Percentiles rank a stretch among this genome's conserved stretches.
These are phyloP conservation scores for Porodaedalea pini DNA, from an alignment of 1,284 basidiomycete genomes.

Conservation along the genomic window DNA sequence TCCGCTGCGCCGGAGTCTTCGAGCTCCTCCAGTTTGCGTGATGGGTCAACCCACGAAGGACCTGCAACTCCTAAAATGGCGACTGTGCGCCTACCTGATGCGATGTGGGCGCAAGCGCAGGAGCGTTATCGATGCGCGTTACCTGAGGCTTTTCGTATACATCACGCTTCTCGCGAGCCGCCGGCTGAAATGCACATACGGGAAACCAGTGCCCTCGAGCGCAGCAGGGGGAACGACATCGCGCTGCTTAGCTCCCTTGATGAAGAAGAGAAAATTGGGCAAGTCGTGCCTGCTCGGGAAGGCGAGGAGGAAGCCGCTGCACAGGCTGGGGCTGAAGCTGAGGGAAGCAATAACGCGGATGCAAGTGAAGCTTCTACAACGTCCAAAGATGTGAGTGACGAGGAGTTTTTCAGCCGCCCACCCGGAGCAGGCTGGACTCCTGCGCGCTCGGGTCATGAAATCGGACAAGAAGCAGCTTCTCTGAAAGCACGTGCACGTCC, in stretches of 20 bases:
- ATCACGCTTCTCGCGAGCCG: slow-evolving; percentile 2
- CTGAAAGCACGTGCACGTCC: neutral
- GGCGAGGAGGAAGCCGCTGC: too few species aligned
- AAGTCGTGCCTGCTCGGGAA: neutral
- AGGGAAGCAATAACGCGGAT: neutral
- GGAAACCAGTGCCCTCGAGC: slow-evolving; percentile 9
- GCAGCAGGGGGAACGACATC: slow-evolving; percentile 1
- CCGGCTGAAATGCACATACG: slow-evolving; percentile 13
- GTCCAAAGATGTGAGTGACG: slow-evolving; percentile 6
- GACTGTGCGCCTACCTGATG: slow-evolving; percentile 2
- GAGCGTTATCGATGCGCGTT: slow-evolving; percentile 8
- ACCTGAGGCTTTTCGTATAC: slow-evolving; percentile 9
- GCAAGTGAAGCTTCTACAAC: neutral
- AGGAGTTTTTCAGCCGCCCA: slow-evolving; percentile 5
- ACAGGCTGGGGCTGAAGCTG: too few species aligned
- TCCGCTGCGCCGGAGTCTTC: neutral
- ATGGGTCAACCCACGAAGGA: neutral
- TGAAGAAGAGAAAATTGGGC: neutral
- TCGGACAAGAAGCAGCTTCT: neutral
- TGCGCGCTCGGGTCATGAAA: slow-evolving; percentile 3
- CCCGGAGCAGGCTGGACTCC: neutral
- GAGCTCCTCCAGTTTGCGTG: neutral
- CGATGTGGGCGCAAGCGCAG: slow-evolving; percentile 10
- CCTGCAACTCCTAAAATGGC: neutral
- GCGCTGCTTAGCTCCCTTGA: neutral